Percentiles rank a stretch among this genome's conserved stretches.
Evolutionary conservation across 768 basidiomycete genomes (phyloP).

Genomic region (Amanita pallidorosea): DNA sequence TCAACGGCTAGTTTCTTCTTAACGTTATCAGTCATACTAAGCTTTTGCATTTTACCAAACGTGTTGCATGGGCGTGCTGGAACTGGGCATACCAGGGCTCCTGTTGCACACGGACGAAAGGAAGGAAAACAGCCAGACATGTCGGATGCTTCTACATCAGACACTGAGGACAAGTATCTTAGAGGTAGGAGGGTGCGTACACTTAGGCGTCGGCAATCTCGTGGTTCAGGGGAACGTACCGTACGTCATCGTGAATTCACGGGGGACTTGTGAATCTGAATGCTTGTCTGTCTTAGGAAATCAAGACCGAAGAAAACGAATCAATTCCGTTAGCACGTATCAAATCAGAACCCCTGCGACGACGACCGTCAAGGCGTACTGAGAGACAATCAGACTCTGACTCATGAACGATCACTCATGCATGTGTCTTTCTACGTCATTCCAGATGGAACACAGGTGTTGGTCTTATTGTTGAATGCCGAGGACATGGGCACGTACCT

Average conservation of each 20-base stretch:
- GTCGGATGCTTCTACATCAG: slow-evolving; percentile 10
- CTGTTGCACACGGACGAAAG: not conserved
- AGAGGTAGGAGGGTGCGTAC: slow-evolving; percentile 12
- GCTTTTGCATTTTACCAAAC: slow-evolving; percentile 4
- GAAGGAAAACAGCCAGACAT: not conserved
- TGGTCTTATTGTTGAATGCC: not conserved
- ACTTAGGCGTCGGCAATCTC: slow-evolving; percentile 11
- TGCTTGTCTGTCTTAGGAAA: slow-evolving; percentile 6
- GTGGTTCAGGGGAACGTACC: slow-evolving; percentile 13
- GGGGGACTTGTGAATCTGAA: not conserved
- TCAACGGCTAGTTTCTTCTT: slow-evolving; percentile 1
- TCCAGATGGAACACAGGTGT: not conserved
- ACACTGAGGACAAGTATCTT: slow-evolving; percentile 10
- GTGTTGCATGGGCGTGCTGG: not conserved
- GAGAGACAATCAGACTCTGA: slow-evolving; percentile 7
- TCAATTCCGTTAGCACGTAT: slow-evolving; percentile 18
- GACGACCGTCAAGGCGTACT: slow-evolving; percentile 32
- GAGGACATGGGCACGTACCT: not conserved
- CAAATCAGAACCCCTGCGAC: slow-evolving; percentile 25
- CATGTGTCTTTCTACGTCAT: slow-evolving; percentile 9
- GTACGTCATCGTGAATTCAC: slow-evolving; percentile 10
- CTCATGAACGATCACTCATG: not conserved
- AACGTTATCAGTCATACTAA: slow-evolving; percentile 1
- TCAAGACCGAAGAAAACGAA: slow-evolving; percentile 20
- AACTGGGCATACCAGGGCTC: not conserved